Conservation (phyloP, 148 eudicot species). For the Cornus kousa region DNA sequence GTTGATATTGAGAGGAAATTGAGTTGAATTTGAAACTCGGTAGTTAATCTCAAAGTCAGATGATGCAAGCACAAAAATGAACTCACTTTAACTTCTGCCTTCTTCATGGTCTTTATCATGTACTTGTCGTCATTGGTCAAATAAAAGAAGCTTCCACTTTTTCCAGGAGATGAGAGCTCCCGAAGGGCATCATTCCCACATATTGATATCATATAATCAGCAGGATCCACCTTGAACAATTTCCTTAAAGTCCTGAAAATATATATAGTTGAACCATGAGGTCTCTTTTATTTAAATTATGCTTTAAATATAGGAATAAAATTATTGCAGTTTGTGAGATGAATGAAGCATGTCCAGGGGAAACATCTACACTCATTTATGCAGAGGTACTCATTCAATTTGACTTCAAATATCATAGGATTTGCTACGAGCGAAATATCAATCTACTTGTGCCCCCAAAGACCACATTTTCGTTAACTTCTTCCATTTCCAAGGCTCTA, state of each 20-base stretch:
- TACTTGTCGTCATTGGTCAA: conserved; percentile 79
- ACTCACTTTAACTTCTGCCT: conserved; percentile 82
- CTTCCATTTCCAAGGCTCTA: background rate
- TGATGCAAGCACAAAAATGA: conserved; percentile 3
- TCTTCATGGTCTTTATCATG: conserved; percentile 91
- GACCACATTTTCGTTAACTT: background rate
- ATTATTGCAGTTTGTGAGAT: background rate
- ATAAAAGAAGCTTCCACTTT: conserved; percentile 95
- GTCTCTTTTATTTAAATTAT: background rate
- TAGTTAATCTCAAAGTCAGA: background rate
- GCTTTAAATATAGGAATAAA: background rate
- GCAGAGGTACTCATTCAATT: background rate
- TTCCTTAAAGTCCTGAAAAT: conserved; percentile 68
- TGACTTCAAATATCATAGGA: background rate
- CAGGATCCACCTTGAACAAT: conserved; percentile 83
- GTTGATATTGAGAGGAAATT: background rate
- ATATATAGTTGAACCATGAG: background rate
- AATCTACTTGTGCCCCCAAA: conserved; percentile 7
- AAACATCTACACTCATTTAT: background rate
- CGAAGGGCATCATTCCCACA: conserved; percentile 89
- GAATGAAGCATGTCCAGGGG: background rate
- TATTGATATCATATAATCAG: conserved; percentile 86
- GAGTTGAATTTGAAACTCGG: background rate
- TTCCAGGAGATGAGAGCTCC: conserved; percentile 92
- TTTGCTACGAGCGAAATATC: background rate